A percentile compares a stretch with the other conserved stretches of the same genome.
phyloP scores from a whole-genome alignment of 2,329 filamentous ascomycete genomes.

The Cercospora berteroae region DNA sequence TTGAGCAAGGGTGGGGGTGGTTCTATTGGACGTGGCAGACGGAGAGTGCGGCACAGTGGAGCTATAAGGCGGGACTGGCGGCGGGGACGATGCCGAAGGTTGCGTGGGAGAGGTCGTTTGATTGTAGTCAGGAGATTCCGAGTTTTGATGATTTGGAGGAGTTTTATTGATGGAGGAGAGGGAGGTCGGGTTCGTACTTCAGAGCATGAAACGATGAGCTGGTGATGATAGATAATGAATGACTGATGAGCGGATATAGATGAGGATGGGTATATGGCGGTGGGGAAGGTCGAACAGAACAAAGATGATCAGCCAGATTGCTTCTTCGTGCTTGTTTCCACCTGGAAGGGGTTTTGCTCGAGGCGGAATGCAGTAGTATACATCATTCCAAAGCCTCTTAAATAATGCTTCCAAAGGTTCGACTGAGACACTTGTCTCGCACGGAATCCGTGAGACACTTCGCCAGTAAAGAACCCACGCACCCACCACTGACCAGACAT shows the following conservation, averaged over 20 bases:
- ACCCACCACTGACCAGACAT: too few relatives aligned
- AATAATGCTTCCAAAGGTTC: not conserved
- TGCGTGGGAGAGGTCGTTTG: slow-evolving; percentile 45
- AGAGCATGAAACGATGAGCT: not conserved
- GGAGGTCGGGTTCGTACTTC: not conserved
- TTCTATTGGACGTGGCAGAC: slow-evolving; percentile 99
- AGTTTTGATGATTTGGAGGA: slow-evolving; percentile 47
- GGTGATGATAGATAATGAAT: not conserved
- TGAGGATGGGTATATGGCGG: not conserved
- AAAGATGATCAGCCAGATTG: not conserved
- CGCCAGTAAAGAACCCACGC: too few relatives aligned
- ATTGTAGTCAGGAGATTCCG: slow-evolving; percentile 43
- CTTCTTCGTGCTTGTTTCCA: not conserved
- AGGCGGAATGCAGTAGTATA: not conserved
- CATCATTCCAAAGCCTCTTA: not conserved
- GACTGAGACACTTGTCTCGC: not conserved
- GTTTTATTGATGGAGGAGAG: slow-evolving; percentile 40
- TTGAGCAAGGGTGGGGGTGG: slow-evolving; percentile 94
- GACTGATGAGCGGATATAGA: not conserved
- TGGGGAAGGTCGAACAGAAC: not conserved
- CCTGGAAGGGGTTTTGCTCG: not conserved
- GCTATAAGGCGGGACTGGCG: slow-evolving; percentile 75
- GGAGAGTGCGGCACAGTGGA: slow-evolving; percentile 84
- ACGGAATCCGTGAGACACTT: not conserved
- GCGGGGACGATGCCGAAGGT: slow-evolving; percentile 72